These are phyloP conservation scores for Grosmannia serpens DNA, from an alignment of 2,329 filamentous ascomycete species.

Conservation along the genomic window DNA sequence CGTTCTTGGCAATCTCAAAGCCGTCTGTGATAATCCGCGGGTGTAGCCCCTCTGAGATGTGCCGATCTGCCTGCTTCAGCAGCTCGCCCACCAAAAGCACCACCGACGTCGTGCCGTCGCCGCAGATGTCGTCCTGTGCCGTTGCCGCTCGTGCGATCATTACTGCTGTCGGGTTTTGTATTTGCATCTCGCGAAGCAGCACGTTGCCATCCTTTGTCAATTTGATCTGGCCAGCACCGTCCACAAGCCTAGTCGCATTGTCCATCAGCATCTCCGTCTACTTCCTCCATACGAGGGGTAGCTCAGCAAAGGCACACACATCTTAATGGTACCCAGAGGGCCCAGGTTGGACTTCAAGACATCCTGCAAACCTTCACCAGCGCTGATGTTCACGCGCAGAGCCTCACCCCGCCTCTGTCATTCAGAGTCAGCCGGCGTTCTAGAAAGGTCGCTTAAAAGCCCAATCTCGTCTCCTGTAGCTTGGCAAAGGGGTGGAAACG, in stretches of 20 bases:
- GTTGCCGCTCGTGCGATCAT: slow-evolving; percentile 77
- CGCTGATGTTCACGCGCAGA: slow-evolving; percentile 90
- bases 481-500: slow-evolving; percentile 1
- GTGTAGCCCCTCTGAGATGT: slow-evolving; percentile 94
- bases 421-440: slow-evolving; percentile 18
- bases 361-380: slow-evolving; percentile 86
- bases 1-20: slow-evolving; percentile 91
- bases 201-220: slow-evolving; percentile 98
- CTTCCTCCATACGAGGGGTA: background rate
- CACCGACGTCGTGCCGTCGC: slow-evolving; percentile 94
- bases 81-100: slow-evolving; percentile 93
- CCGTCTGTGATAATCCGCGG: slow-evolving; percentile 94
- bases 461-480: background rate
- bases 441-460: background rate
- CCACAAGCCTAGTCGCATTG: slow-evolving; percentile 42
- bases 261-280: background rate
- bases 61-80: slow-evolving; percentile 91
- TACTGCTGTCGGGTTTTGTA: slow-evolving; percentile 95
- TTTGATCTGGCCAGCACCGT: slow-evolving; percentile 75
- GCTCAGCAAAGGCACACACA: slow-evolving; percentile 38
- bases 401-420: slow-evolving; percentile 86
- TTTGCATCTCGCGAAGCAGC: slow-evolving; percentile 69
- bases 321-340: slow-evolving; percentile 89
- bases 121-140: slow-evolving; percentile 95
- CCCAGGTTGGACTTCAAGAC: slow-evolving; percentile 95